Evolutionary conservation across 257 asterid genomes (phyloP), one percentile per base, ranked within the genome.

Genomic region (Solanum clarkiae): DNA sequence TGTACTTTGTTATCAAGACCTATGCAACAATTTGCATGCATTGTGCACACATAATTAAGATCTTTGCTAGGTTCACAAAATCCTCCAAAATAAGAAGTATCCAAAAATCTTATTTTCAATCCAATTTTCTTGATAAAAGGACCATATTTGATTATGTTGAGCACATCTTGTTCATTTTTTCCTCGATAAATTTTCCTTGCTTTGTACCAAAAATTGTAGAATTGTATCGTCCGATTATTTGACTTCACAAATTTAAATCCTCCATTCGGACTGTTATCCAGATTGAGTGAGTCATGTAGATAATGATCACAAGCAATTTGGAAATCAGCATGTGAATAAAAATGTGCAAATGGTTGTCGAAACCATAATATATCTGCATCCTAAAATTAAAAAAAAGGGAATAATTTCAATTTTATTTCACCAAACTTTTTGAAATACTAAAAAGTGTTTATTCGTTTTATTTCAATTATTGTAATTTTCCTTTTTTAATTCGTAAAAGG

Each of bases 21-120:
- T 17, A 66, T 82, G 74, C 97, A 93, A 55, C 97, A 94, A 83
- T 93, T 94, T 18, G 97, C 95, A 87, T 92, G 95, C 97, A 93
- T 91, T 45, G 94, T 92, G 88, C 90, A 84, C 1, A 89, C 93
- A 47, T 66, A 45, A 81, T 91, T 85, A 77, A 94, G 32, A 44
- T 93, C 91, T 44, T 88, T 88, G 87, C 93, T 92, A 4, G 92
- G 92, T 84, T 88, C 51, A 68, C 95, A 94, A 85, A 93, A 89
- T 59, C 97, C 97, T 5, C 94, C 92, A 56, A 89, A 92, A 72
- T 86, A 87, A 54, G 85, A 80, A 8, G 95, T 92, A 84, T 92
- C 87, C 14, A 93, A 86, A 44, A 89, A 93, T 84, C 85, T 87
- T 4, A 92, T 91, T 85, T 89, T 79, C 20, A 93, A 44, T 47